Evolutionary conservation across 2,329 filamentous ascomycete species (phyloP).

Genomic region (Trichophyton schoenleinii): DNA sequence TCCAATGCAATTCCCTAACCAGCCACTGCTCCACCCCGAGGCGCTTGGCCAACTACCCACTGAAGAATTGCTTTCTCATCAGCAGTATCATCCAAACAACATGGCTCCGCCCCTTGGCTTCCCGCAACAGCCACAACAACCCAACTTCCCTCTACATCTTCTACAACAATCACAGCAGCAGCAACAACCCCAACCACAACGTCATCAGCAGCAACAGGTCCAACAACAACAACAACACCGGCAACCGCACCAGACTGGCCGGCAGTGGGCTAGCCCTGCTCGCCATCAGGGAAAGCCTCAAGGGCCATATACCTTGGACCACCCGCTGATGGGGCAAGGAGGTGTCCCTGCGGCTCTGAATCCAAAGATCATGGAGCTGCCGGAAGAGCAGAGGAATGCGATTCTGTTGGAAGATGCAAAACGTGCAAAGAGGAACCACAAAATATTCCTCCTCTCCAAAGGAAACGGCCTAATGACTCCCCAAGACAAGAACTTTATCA

Average conservation of each 20-base stretch:
- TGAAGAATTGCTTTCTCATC: slow-evolving; percentile 41
- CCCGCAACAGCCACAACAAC: slow-evolving; percentile 30
- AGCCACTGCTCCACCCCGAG: slow-evolving; percentile 4
- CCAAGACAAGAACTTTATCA: slow-evolving; percentile 99
- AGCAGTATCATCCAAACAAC: slow-evolving; percentile 25
- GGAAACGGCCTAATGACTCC: slow-evolving; percentile 98
- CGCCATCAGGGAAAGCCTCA: slow-evolving; percentile 15
- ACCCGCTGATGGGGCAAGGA: slow-evolving; percentile 25
- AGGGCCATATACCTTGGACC: slow-evolving; percentile 26
- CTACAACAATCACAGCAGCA: slow-evolving; percentile 26
- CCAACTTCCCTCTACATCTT: slow-evolving; percentile 6
- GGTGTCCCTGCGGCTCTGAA: slow-evolving; percentile 50
- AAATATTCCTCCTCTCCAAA: slow-evolving; percentile 84
- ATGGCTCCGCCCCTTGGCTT: slow-evolving; percentile 26
- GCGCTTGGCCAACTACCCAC: slow-evolving; percentile 22
- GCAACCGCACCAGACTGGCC: slow-evolving; percentile 36
- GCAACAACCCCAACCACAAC: slow-evolving; percentile 33
- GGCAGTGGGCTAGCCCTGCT: slow-evolving; percentile 20
- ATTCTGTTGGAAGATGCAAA: slow-evolving; percentile 86
- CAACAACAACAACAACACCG: slow-evolving; percentile 59
- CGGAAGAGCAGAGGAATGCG: slow-evolving; percentile 70
- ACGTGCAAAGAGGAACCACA: slow-evolving; percentile 93
- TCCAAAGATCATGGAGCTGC: slow-evolving; percentile 61
- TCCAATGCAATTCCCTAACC: slow-evolving; percentile 11
- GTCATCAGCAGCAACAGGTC: slow-evolving; percentile 49